Evolutionary conservation across 768 basidiomycete species (phyloP).

Genomic region (Boletus huronensis): DNA sequence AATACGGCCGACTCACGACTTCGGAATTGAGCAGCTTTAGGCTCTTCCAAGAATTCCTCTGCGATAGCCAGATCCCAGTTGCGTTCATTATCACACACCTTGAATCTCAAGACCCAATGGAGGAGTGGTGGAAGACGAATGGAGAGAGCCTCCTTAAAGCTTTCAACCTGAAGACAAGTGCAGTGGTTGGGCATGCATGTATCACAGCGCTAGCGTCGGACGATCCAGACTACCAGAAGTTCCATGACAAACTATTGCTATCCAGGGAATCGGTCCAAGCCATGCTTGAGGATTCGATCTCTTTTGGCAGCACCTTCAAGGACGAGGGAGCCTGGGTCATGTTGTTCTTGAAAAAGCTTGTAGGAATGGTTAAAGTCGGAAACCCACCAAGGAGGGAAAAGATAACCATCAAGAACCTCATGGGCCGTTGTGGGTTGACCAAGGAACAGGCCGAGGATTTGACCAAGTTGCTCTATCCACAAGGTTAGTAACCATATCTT

Average conservation of each 20-base stretch:
- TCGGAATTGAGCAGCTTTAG: slow-evolving; percentile 31
- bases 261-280: slow-evolving; percentile 16
- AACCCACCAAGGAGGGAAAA: slow-evolving; percentile 8
- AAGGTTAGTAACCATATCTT: neutral
- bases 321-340: slow-evolving; percentile 22
- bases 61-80: slow-evolving; percentile 36
- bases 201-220: slow-evolving; percentile 21
- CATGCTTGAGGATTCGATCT: slow-evolving; percentile 23
- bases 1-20: slow-evolving; percentile 27
- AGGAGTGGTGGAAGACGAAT: slow-evolving; percentile 32
- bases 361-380: slow-evolving; percentile 14
- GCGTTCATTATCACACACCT: slow-evolving; percentile 39
- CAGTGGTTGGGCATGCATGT: slow-evolving; percentile 28
- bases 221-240: neutral
- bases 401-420: slow-evolving; percentile 8
- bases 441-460: slow-evolving; percentile 20
- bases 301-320: slow-evolving; percentile 12
- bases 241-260: slow-evolving; percentile 4
- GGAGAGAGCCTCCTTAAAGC: slow-evolving; percentile 9
- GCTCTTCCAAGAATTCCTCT: slow-evolving; percentile 38
- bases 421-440: slow-evolving; percentile 15
- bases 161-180: slow-evolving; percentile 8
- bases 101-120: slow-evolving; percentile 29
- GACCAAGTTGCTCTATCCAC: slow-evolving; percentile 6
- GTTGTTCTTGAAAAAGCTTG: slow-evolving; percentile 20